These are phyloP conservation scores for Bifiguratus adelaidae DNA, from an alignment of 192 early-diverging fungal species.

Conservation along the genomic window DNA sequence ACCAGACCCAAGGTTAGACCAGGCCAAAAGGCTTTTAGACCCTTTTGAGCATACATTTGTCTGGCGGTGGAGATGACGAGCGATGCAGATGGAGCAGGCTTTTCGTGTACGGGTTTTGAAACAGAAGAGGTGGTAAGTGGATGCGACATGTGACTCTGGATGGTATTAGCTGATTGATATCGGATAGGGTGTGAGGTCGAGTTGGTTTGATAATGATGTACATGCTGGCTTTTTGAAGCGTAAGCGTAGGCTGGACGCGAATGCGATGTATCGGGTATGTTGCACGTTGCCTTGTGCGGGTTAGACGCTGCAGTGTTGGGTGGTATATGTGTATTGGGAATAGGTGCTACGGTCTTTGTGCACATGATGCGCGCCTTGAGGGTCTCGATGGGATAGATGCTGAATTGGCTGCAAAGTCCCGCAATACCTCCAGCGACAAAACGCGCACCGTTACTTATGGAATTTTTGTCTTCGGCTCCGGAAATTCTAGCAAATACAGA, in stretches of 20 bases:
- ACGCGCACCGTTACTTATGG: conserved; percentile 26
- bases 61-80: conserved; percentile 34
- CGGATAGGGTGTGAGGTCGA: too few relatives aligned
- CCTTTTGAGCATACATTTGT: conserved; percentile 49
- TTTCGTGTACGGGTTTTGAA: too few relatives aligned
- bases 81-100: too few relatives aligned
- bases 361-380: conserved; percentile 70
- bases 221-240: too few relatives aligned
- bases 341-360: conserved; percentile 16
- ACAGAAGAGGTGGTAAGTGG: too few relatives aligned
- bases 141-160: too few relatives aligned
- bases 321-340: not conserved
- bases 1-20: conserved; percentile 31
- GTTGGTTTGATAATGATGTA: too few relatives aligned
- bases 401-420: conserved; percentile 59
- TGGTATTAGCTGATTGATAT: too few relatives aligned
- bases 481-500: conserved; percentile 25
- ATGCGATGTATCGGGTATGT: too few relatives aligned
- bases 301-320: too few relatives aligned
- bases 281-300: too few relatives aligned
- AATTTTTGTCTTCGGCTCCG: conserved; percentile 25
- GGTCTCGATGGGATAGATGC: conserved; percentile 69
- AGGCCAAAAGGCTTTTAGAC: conserved; percentile 51
- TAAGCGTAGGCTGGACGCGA: too few relatives aligned
- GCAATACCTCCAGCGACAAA: conserved; percentile 66